Conservation (phyloP, 441 rosid species). For the Codiaeum variegatum region DNA sequence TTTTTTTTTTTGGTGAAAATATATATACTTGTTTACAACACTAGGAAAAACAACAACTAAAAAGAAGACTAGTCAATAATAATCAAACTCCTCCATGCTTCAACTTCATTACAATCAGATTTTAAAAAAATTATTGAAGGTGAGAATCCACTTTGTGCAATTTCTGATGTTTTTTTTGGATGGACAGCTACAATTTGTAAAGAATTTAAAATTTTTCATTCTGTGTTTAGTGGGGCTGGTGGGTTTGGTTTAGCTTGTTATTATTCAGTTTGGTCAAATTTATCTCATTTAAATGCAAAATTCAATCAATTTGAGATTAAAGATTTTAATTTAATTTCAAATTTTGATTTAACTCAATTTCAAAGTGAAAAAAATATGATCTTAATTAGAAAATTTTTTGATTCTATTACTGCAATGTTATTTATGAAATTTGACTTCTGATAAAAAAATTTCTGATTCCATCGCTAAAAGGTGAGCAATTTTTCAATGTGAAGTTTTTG, state of each 20-base stretch:
- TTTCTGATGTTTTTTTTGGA: constrained; percentile 70
- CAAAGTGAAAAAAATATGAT: too few species aligned
- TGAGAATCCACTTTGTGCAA: constrained; percentile 36
- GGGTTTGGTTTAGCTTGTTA: constrained; percentile 69
- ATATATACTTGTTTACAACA: too few species aligned
- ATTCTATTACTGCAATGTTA: too few species aligned
- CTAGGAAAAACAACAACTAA: too few species aligned
- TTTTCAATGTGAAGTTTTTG: constrained; percentile 64
- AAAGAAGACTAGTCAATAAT: too few species aligned
- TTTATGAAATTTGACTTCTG: too few species aligned
- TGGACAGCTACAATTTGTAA: constrained; percentile 59
- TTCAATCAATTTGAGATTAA: constrained; percentile 27
- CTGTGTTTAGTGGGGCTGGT: constrained; percentile 50
- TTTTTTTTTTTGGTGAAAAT: too few species aligned
- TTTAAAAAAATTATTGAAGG: constrained; percentile 33
- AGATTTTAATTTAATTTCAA: constrained; percentile 47
- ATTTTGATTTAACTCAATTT: constrained; percentile 43
- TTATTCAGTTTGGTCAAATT: constrained; percentile 54
- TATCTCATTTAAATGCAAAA: constrained; percentile 37
- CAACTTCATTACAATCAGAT: constrained; percentile 37
- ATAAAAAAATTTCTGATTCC: too few species aligned
- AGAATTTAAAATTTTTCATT: constrained; percentile 50
- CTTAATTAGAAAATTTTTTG: too few species aligned
- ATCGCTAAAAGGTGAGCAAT: too few species aligned
- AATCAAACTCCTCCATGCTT: constrained; percentile 55